Conservation (phyloP, 371 early-diverging fungal genomes). For the Mortierella sp. region DNA sequence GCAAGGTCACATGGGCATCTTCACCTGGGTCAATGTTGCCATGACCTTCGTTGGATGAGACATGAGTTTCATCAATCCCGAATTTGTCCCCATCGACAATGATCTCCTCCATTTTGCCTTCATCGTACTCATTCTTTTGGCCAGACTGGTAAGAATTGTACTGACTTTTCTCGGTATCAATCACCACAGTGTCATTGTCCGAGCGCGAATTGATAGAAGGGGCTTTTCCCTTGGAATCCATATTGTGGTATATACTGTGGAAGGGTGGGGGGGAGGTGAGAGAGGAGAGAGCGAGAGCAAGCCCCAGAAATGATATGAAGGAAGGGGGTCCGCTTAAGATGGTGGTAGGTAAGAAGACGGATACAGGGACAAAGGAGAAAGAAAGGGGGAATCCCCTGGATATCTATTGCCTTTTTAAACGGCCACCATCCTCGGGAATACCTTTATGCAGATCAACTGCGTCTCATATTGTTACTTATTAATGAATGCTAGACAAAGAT, state of each 20-base stretch:
- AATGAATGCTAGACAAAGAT: no score
- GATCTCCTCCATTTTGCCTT: slow-evolving; percentile 18
- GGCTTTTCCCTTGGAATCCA: slow-evolving; percentile 25
- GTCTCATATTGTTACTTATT: no score
- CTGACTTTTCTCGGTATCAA: slow-evolving; percentile 30
- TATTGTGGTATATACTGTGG: neutral
- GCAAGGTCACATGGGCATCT: slow-evolving; percentile 11
- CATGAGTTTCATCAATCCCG: slow-evolving; percentile 7
- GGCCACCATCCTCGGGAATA: neutral
- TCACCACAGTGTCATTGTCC: slow-evolving; percentile 36
- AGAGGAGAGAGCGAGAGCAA: neutral
- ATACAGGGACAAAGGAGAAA: neutral
- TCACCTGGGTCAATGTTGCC: slow-evolving; percentile 24
- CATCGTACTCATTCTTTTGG: slow-evolving; percentile 7
- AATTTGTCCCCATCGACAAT: neutral
- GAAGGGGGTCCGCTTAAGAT: neutral
- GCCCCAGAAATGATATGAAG: neutral
- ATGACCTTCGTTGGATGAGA: slow-evolving; percentile 25
- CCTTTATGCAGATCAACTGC: slow-evolving; percentile 3
- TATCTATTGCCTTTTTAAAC: no score
- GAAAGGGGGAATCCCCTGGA: neutral
- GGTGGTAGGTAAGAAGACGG: neutral
- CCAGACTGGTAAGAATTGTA: neutral
- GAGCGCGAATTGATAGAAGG: slow-evolving; percentile 38
- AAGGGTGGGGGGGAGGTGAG: no score